Evolutionary conservation across 345 rosid species (phyloP).

Genomic region (Boechera divaricarpa): DNA sequence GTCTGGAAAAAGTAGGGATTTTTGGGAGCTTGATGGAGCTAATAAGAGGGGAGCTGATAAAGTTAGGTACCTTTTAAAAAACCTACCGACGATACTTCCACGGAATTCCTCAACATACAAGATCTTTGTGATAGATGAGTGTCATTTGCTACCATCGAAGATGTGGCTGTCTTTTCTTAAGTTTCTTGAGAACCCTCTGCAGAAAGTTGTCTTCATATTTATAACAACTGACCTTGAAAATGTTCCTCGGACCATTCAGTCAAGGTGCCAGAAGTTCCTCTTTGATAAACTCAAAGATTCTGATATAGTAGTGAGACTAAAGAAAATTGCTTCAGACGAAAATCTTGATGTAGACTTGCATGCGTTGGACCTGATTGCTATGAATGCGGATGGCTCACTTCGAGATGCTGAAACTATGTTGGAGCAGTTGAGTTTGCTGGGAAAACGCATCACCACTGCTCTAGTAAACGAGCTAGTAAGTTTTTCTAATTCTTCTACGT

Average conservation of each 20-base stretch:
- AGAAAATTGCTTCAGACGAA: constrained; percentile 72
- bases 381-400: constrained; percentile 95
- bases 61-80: constrained; percentile 66
- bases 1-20: constrained; percentile 69
- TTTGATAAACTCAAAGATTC: constrained; percentile 92
- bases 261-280: constrained; percentile 90
- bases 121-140: constrained; percentile 85
- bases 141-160: constrained; percentile 89
- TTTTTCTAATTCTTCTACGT: constrained; percentile 30
- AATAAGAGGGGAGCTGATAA: constrained; percentile 71
- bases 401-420: constrained; percentile 98
- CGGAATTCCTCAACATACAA: constrained; percentile 56
- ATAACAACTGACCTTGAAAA: constrained; percentile 90
- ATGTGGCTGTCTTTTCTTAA: constrained; percentile 90
- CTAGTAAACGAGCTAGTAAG: constrained; percentile 97
- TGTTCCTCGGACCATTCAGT: constrained; percentile 94
- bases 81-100: constrained; percentile 57
- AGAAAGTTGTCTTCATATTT: constrained; percentile 77
- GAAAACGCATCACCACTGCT: constrained; percentile 80
- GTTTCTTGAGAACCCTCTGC: constrained; percentile 84
- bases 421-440: constrained; percentile 94
- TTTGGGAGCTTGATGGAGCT: constrained; percentile 85
- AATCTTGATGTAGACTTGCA: constrained; percentile 83
- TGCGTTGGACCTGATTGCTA: constrained; percentile 92
- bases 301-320: constrained; percentile 70